These are phyloP conservation scores for Aspergillus oerlinghausenensis DNA, from an alignment of 2,329 filamentous ascomycete species.

Conservation along the genomic window DNA sequence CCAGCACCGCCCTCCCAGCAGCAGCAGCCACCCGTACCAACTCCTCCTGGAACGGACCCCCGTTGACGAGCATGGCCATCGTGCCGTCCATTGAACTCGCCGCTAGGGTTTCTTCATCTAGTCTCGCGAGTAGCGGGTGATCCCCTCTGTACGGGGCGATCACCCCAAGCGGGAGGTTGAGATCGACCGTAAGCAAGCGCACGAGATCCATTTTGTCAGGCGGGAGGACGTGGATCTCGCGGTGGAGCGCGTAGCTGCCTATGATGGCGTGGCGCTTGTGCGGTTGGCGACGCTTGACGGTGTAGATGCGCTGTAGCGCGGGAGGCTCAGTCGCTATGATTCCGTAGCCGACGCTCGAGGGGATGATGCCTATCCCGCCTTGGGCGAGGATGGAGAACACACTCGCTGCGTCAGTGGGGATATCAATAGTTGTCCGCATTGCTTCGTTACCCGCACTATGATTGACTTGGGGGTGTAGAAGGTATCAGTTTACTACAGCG, in stretches of 20 bases:
- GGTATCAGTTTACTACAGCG: not conserved
- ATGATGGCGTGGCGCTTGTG: constrained; percentile 27
- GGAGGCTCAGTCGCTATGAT: constrained; percentile 16
- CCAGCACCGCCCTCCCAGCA: constrained; percentile 20
- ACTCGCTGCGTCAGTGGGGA: constrained; percentile 13
- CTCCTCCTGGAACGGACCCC: constrained; percentile 23
- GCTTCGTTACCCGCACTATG: no score
- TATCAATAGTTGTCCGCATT: not conserved
- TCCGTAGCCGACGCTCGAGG: constrained; percentile 24
- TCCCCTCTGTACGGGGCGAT: constrained; percentile 19
- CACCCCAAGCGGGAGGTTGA: constrained; percentile 24
- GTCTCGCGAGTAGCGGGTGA: constrained; percentile 20
- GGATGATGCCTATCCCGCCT: constrained; percentile 25
- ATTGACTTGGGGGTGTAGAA: not conserved
- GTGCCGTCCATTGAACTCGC: constrained; percentile 19
- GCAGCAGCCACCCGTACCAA: constrained; percentile 18
- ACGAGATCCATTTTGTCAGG: constrained; percentile 14
- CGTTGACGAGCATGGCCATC: constrained; percentile 26
- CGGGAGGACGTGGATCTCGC: constrained; percentile 18
- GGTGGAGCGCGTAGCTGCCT: constrained; percentile 22
- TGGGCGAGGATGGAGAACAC: constrained; percentile 18
- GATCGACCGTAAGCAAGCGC: constrained; percentile 16
- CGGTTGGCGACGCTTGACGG: constrained; percentile 16
- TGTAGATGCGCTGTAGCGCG: constrained; percentile 19
- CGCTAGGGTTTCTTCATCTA: constrained; percentile 11